Percentiles rank a stretch among this genome's conserved stretches.
phyloP scores from a whole-genome alignment of 805 yeast species.

The Candida ulmi region DNA sequence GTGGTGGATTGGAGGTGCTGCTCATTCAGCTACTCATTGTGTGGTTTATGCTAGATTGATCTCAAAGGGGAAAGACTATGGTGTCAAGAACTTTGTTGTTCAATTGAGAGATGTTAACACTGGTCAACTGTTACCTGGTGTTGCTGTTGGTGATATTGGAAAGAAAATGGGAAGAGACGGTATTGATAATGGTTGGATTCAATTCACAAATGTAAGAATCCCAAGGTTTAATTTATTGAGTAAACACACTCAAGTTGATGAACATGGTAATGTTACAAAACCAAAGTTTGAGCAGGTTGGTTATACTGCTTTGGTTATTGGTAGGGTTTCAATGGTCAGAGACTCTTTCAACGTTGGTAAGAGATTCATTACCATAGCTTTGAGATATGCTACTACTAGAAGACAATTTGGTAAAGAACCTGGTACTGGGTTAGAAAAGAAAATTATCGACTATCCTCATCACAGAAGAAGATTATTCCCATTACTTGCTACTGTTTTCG shows the following conservation, averaged over 20 bases:
- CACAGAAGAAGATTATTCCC: constrained; percentile 82
- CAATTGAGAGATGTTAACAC: constrained; percentile 61
- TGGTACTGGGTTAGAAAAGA: constrained; percentile 32
- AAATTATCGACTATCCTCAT: constrained; percentile 42
- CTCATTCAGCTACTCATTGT: constrained; percentile 86
- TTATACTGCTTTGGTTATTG: constrained; percentile 81
- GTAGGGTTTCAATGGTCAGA: constrained; percentile 84
- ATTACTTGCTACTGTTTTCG: constrained; percentile 69
- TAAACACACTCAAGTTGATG: constrained; percentile 67
- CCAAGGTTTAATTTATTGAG: constrained; percentile 82
- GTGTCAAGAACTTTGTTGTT: constrained; percentile 88
- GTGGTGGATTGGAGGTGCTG: constrained; percentile 99
- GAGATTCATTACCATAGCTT: constrained; percentile 75
- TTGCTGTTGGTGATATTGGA: constrained; percentile 87
- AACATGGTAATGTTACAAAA: constrained; percentile 63
- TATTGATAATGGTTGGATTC: constrained; percentile 96
- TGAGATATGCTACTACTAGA: constrained; percentile 85
- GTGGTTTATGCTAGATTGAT: constrained; percentile 81
- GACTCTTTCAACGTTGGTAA: constrained; percentile 82
- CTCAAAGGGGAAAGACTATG: constrained; percentile 80
- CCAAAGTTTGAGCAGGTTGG: constrained; percentile 84
- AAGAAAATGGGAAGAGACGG: constrained; percentile 96
- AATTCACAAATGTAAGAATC: constrained; percentile 74
- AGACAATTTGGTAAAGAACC: constrained; percentile 61
- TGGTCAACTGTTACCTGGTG: constrained; percentile 58